Evolutionary conservation across 495 filamentous ascomycete species (phyloP), one percentile per base, ranked within the genome.

Genomic region (Talaromyces proteolyticus): DNA sequence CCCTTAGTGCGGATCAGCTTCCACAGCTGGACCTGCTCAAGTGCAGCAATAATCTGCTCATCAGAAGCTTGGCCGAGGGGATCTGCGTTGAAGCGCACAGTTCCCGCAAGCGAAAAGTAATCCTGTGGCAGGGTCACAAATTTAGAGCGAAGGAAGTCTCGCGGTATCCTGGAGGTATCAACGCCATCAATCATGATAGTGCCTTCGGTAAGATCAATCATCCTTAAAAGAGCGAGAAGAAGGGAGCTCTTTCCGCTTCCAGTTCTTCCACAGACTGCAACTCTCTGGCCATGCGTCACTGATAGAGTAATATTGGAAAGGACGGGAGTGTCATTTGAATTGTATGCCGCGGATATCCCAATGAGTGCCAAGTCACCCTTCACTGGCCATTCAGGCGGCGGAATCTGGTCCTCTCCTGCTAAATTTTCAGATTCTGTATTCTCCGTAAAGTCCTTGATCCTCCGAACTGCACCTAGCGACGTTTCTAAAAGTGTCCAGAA

Each of bases 221-320:
- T 66, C 14, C 63, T 60, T 41, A 78, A 67, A 17, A 77, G 59
- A 4, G 61, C 58, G 10, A 73, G 55, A 23, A 70, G 49, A 21
- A 75, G 26, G 17, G 76, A 64, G 25, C 57, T 59, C 43, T 72
- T 70, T 5, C 72, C 71, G 60, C 72, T 68, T 52, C 68, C 68
- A 8, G 68, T 67, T 49, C 65, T 60, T 23, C 68, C 68, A 45
- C 68, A 72, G 39, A 84, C 78, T 17, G 69, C 76, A 29, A 83
- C 61, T 47, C 81, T 82, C 56, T 84, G 70, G 12, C 80, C 82
- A 3, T 73, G 64, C 4, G 62, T 44, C 29, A 86, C 70, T 10
- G 63, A 57, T 0, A 84, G 52, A 10, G 69, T 75, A 10, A 84
- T 57, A 41, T 77, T 57, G 8, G 29, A 34, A 34, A 10, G 40